Evolutionary conservation across 192 early-diverging fungal species (phyloP).

Genomic region (Cladochytrium replicatum): DNA sequence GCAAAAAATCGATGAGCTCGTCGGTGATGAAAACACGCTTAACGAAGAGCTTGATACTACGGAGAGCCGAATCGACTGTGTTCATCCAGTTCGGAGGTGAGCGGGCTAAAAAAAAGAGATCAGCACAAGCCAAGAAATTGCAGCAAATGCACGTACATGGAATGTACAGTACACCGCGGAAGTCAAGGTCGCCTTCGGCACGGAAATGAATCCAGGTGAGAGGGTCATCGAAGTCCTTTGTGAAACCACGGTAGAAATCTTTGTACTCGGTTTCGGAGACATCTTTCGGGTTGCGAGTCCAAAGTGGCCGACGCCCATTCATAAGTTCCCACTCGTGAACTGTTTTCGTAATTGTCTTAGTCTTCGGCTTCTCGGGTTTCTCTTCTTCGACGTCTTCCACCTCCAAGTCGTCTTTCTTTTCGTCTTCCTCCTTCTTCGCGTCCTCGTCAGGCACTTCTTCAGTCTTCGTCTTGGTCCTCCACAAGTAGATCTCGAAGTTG

Average conservation of each 20-base stretch:
- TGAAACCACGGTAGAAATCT: constrained; percentile 77
- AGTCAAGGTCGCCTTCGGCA: constrained; percentile 89
- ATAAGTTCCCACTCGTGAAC: constrained; percentile 65
- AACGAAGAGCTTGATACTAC: constrained; percentile 88
- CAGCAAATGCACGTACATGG: constrained; percentile 55
- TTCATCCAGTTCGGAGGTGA: constrained; percentile 37
- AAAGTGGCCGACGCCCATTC: constrained; percentile 89
- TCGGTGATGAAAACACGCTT: constrained; percentile 96
- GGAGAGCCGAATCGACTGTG: constrained; percentile 24
- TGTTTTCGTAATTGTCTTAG: constrained; percentile 44
- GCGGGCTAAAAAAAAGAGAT: constrained; percentile 35
- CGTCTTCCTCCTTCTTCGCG: constrained; percentile 23
- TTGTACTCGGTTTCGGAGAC: constrained; percentile 77
- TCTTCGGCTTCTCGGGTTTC: constrained; percentile 29
- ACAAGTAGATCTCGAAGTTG: constrained; percentile 92
- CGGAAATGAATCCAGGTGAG: constrained; percentile 80
- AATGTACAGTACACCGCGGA: constrained; percentile 78
- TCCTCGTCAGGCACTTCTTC: constrained; percentile 43
- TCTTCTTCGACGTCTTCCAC: constrained; percentile 40
- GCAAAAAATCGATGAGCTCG: constrained; percentile 71
- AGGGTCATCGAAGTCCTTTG: constrained; percentile 62
- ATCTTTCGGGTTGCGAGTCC: constrained; percentile 72
- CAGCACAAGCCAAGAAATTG: constrained; percentile 28
- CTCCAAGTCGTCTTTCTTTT: constrained; percentile 43
- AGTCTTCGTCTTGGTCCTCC: constrained; percentile 48